A percentile compares a stretch with the other conserved stretches of the same genome.
Evolutionary conservation across 768 basidiomycete species (phyloP).

Genomic region (Udeniomyces megalosporus): DNA sequence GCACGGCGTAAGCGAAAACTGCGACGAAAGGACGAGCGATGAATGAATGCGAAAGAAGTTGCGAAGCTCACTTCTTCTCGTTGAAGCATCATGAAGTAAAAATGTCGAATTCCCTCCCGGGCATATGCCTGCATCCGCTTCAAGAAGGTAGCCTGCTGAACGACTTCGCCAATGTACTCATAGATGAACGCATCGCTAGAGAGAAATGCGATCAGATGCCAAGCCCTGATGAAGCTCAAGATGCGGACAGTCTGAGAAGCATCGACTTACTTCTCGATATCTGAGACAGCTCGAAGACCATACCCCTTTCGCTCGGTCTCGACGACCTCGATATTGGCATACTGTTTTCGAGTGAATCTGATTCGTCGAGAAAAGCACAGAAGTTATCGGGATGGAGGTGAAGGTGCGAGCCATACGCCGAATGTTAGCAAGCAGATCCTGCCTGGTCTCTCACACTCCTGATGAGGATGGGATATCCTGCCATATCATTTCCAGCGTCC

Average conservation of each 20-base stretch:
- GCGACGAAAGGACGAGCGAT: background rate
- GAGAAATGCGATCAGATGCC: background rate
- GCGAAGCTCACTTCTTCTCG: slow-evolving; percentile 64
- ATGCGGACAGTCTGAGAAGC: background rate
- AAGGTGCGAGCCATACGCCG: too few species aligned
- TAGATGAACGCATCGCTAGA: slow-evolving; percentile 80
- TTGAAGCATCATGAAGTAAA: slow-evolving; percentile 99
- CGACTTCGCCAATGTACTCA: slow-evolving; percentile 95
- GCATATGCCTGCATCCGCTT: slow-evolving; percentile 90
- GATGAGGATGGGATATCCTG: background rate
- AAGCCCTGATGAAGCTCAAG: background rate
- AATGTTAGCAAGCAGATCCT: background rate
- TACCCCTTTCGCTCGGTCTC: slow-evolving; percentile 90
- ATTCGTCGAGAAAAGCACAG: too few species aligned
- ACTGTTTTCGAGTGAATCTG: slow-evolving; percentile 76
- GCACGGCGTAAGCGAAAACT: background rate
- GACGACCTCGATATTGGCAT: slow-evolving; percentile 76
- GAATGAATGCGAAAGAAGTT: background rate
- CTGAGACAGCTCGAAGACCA: slow-evolving; percentile 59
- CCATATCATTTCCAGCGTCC: slow-evolving; percentile 14
- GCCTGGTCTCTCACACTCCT: background rate
- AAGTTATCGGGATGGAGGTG: background rate
- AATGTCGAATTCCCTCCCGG: slow-evolving; percentile 81
- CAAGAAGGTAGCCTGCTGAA: slow-evolving; percentile 68
- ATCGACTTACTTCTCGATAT: slow-evolving; percentile 32